Conservation (phyloP, 257 asterid species). For the Gynochthodes officinalis region DNA sequence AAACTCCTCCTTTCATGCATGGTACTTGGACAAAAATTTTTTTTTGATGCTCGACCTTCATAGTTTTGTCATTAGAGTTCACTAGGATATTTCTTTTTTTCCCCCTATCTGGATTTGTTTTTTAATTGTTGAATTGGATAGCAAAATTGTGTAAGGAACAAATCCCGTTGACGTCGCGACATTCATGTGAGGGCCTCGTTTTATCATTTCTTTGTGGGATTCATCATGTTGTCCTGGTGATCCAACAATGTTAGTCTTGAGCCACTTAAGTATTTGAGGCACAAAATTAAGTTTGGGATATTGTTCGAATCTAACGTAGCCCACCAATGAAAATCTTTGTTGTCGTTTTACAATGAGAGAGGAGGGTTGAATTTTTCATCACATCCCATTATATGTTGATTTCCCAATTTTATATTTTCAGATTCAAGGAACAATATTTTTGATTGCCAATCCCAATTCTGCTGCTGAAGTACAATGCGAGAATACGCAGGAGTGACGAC, state of each 20-base stretch:
- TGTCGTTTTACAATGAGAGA: too few species aligned
- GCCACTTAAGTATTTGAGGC: background rate
- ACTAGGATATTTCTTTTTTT: background rate
- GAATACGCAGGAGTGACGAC: background rate
- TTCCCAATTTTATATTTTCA: too few species aligned
- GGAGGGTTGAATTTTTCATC: too few species aligned
- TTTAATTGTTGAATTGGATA: background rate
- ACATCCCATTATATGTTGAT: too few species aligned
- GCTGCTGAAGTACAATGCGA: too few species aligned
- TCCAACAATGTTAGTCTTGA: background rate
- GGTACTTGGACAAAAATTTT: conserved; percentile 19
- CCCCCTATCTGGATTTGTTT: background rate
- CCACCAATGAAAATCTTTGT: background rate
- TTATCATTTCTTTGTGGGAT: background rate
- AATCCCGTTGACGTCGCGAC: conserved; percentile 13
- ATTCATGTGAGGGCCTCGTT: background rate
- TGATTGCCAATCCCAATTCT: too few species aligned
- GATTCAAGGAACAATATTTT: too few species aligned
- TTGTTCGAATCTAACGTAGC: background rate
- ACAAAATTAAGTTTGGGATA: too few species aligned
- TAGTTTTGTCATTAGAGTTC: background rate
- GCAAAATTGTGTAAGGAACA: background rate
- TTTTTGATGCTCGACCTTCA: background rate
- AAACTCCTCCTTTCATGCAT: conserved; percentile 14
- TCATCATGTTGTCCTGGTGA: background rate